Base-by-base conservation (phyloP, 305 asterid species). In the Withania somnifera region DNA sequence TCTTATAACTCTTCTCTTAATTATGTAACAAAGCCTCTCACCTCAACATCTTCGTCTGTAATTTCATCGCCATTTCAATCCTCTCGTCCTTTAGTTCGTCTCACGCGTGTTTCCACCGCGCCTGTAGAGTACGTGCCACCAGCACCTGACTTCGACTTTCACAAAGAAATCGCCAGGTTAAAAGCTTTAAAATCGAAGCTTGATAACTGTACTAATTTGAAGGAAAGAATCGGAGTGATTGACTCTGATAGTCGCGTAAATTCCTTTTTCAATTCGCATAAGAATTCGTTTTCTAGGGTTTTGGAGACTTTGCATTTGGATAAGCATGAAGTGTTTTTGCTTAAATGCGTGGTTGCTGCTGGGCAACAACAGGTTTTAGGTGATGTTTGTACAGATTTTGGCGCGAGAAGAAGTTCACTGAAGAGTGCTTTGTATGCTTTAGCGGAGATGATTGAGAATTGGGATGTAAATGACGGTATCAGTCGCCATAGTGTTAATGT, bases 281-380 rank as follows among this genome's bases (percentile, higher is more conserved):
- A 90, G 83, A 82, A 47, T 67, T 84, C 67, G 52, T 90, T 92
- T 38, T 76, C 78, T 15, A 83, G 86, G 87, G 85, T 85, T 57
- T 79, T 89, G 57, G 87, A 83, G 19, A 87, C 85, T 77, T 82
- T 84, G 87, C 85, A 87, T 80, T 90, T 94, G 88, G 94, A 88
- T 82, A 87, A 90, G 26, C 82, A 86, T 82, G 92, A 90, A 26
- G 30, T 89, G 84, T 94, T 88, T 87, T 87, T 96, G 92, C 89
- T 96, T 80, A 94, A 94, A 87, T 93, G 98, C 81, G 87, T 92
- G 76, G 95, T 91, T 84, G 98, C 95, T 38, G 97, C 98, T 75
- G 98, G 99, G 28, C 99, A 96, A 76, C 91, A 88, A 84, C 99
- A 93, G 68, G 95, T 93, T 60, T 80, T 94, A 67, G 90, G 92